phyloP scores from a whole-genome alignment of 495 filamentous ascomycete genomes.

The Hypoxylon fragiforme region DNA sequence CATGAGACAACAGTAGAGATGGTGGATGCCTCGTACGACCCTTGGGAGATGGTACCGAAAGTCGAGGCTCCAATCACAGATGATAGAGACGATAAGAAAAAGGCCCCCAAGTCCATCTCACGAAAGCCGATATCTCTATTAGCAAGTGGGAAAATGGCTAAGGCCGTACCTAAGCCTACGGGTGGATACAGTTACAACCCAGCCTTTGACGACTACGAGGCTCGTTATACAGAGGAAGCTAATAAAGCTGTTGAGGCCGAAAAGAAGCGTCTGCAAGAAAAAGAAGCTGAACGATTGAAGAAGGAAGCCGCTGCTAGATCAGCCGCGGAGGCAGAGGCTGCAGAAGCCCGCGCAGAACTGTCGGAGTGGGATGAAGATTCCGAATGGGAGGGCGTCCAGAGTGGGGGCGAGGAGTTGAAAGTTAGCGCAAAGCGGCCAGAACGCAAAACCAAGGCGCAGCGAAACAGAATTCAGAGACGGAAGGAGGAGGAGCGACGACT shows the following conservation, averaged over 20 bases:
- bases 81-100: slow-evolving; percentile 52
- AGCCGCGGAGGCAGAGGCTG: slow-evolving; percentile 62
- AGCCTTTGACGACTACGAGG: slow-evolving; percentile 77
- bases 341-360: slow-evolving; percentile 67
- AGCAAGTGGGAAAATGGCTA: slow-evolving; percentile 72
- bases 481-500: slow-evolving; percentile 80
- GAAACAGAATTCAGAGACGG: slow-evolving; percentile 82
- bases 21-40: slow-evolving; percentile 67
- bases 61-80: slow-evolving; percentile 37
- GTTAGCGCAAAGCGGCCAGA: slow-evolving; percentile 71
- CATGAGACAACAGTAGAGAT: slow-evolving; percentile 58
- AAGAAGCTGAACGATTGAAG: slow-evolving; percentile 62
- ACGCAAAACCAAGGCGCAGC: slow-evolving; percentile 81
- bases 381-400: slow-evolving; percentile 85
- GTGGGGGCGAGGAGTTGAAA: slow-evolving; percentile 61
- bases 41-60: slow-evolving; percentile 65
- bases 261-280: slow-evolving; percentile 70
- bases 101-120: slow-evolving; percentile 75
- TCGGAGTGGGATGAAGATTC: slow-evolving; percentile 80
- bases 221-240: slow-evolving; percentile 71
- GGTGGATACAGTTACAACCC: slow-evolving; percentile 93
- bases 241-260: slow-evolving; percentile 79
- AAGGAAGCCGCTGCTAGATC: slow-evolving; percentile 56
- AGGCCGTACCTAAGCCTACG: slow-evolving; percentile 75
- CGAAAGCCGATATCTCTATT: slow-evolving; percentile 77